Evolutionary conservation across 768 basidiomycete genomes (phyloP).

Genomic region (Daedaleopsis nitida): DNA sequence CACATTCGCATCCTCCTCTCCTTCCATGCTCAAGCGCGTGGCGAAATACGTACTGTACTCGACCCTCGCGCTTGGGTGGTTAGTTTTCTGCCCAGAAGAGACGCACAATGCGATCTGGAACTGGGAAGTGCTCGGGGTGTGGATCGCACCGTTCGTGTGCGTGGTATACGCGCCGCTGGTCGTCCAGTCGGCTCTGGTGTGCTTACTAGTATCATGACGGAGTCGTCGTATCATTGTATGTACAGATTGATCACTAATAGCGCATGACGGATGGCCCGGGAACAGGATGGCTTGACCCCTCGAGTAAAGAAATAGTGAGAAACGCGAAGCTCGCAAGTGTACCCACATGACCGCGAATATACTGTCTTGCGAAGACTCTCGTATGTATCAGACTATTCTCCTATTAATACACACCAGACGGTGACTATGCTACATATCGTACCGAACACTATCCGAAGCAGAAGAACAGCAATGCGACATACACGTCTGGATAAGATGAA

Average conservation of each 20-base stretch:
- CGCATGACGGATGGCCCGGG: neutral
- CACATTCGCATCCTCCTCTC: constrained; percentile 37
- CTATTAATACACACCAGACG: neutral
- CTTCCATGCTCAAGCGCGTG: constrained; percentile 28
- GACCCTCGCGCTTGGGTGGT: constrained; percentile 58
- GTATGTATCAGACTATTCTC: too few species aligned
- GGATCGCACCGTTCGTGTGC: constrained; percentile 84
- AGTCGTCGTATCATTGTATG: neutral
- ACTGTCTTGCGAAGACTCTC: too few species aligned
- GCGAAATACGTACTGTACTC: constrained; percentile 41
- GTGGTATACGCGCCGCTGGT: constrained; percentile 77
- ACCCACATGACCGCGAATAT: too few species aligned
- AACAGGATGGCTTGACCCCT: neutral
- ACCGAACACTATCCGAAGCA: neutral
- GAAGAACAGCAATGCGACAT: neutral
- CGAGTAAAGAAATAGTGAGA: too few species aligned
- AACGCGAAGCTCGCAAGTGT: too few species aligned
- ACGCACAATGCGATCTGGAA: constrained; percentile 61
- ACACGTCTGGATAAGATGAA: neutral
- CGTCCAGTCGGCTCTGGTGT: constrained; percentile 67
- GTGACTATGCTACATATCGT: neutral
- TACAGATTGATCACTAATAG: constrained; percentile 4
- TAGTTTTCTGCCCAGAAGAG: constrained; percentile 48
- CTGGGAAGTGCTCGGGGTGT: constrained; percentile 78
- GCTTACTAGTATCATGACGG: constrained; percentile 39